These are phyloP conservation scores for Russula brevipes DNA, from an alignment of 768 basidiomycete species.

Conservation along the genomic window DNA sequence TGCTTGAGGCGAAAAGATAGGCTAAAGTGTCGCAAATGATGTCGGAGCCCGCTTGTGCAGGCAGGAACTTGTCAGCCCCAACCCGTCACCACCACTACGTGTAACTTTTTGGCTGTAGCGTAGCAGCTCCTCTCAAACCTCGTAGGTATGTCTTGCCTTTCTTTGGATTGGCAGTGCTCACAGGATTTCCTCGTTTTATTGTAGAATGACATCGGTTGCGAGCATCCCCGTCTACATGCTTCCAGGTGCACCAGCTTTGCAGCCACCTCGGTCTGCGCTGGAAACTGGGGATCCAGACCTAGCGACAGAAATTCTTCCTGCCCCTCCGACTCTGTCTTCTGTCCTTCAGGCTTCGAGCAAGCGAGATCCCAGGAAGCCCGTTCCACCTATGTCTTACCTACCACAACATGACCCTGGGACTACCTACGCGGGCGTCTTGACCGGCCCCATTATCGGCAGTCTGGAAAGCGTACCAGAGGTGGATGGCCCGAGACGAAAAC, in stretches of 20 bases:
- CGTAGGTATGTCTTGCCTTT: background rate
- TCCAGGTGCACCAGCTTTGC: slow-evolving; percentile 65
- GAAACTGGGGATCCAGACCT: slow-evolving; percentile 53
- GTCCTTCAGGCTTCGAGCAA: slow-evolving; percentile 61
- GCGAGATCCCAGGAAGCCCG: slow-evolving; percentile 76
- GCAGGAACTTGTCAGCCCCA: slow-evolving; percentile 22
- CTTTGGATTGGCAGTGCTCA: slow-evolving; percentile 3
- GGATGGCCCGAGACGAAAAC: slow-evolving; percentile 66
- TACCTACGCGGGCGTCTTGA: slow-evolving; percentile 75
- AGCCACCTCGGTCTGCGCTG: slow-evolving; percentile 77
- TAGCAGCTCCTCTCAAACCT: slow-evolving; percentile 13
- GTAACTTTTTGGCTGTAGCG: slow-evolving; percentile 16
- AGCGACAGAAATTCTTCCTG: slow-evolving; percentile 87
- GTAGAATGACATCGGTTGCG: slow-evolving; percentile 64
- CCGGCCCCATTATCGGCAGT: slow-evolving; percentile 45
- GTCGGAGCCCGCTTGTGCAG: slow-evolving; percentile 5
- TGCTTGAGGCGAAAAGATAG: slow-evolving; percentile 12
- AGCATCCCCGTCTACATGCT: slow-evolving; percentile 66
- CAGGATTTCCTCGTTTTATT: slow-evolving; percentile 7
- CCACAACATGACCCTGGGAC: slow-evolving; percentile 82
- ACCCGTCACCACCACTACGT: slow-evolving; percentile 21
- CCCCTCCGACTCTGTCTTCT: slow-evolving; percentile 71
- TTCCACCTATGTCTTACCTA: slow-evolving; percentile 68
- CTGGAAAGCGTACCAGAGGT: slow-evolving; percentile 46
- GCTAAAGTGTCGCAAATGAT: slow-evolving; percentile 1